Evolutionary conservation across 495 filamentous ascomycete species (phyloP).

Genomic region (Aspergillus diversus): DNA sequence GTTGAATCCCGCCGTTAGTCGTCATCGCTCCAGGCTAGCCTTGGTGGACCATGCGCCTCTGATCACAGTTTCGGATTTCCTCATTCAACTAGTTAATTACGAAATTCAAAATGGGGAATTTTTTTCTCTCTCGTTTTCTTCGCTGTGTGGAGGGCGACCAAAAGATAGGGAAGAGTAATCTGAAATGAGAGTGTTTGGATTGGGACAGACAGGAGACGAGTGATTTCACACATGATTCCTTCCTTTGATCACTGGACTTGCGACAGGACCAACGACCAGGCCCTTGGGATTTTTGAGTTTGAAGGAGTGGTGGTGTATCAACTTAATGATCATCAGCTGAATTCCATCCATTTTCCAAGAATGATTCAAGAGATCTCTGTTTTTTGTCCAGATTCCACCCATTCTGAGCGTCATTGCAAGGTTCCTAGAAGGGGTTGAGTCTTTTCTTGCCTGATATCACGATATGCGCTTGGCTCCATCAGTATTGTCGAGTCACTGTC

Average conservation of each 20-base stretch:
- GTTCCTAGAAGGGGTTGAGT: neutral
- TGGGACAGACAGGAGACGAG: neutral
- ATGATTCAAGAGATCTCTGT: neutral
- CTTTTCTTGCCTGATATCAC: neutral
- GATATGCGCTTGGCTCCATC: too few species aligned
- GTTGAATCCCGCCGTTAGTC: neutral
- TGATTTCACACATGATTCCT: slow-evolving; percentile 21
- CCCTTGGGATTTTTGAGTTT: slow-evolving; percentile 20
- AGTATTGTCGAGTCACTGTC: neutral
- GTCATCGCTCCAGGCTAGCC: neutral
- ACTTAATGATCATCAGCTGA: slow-evolving; percentile 8
- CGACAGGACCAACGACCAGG: slow-evolving; percentile 27
- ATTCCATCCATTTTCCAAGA: neutral
- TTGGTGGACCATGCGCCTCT: neutral
- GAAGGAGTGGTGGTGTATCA: slow-evolving; percentile 1
- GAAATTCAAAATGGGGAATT: neutral
- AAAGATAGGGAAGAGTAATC: neutral
- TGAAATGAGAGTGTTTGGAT: too few species aligned
- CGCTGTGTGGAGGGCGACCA: neutral
- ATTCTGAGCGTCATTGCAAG: neutral
- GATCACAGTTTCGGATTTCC: neutral
- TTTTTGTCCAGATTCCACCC: neutral
- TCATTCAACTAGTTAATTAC: slow-evolving; percentile 14
- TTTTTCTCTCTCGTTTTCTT: neutral
- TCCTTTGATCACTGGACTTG: slow-evolving; percentile 5